Percentiles rank a stretch among this genome's conserved stretches.
phyloP scores from a whole-genome alignment of 139 green algal species.

The Yamagishiella unicocca region DNA sequence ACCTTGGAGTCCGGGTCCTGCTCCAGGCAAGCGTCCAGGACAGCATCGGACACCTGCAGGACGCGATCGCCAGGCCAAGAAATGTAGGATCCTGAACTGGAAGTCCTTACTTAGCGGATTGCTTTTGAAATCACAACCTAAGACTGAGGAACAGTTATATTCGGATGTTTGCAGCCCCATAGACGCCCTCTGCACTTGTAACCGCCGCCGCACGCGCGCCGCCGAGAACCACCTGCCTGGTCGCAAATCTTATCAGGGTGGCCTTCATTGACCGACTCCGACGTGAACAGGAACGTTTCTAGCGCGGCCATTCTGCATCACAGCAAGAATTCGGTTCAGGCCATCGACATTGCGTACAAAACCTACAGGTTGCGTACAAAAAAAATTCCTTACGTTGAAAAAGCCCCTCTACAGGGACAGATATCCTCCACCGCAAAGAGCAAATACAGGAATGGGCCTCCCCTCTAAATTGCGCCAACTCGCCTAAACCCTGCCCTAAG shows the following conservation, averaged over 20 bases:
- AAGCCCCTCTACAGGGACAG: no score
- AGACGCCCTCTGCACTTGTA: no score
- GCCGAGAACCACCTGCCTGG: slow-evolving; percentile 68
- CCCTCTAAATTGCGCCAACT: no score
- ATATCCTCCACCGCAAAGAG: no score
- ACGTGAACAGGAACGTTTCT: slow-evolving; percentile 96
- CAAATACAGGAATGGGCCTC: no score
- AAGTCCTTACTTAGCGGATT: no score
- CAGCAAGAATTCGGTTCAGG: no score
- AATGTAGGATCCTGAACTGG: not conserved
- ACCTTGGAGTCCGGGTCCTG: slow-evolving; percentile 97
- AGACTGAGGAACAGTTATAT: no score
- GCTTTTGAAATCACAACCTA: no score
- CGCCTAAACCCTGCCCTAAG: not conserved
- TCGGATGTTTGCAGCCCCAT: no score
- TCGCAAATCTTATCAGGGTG: slow-evolving; percentile 97
- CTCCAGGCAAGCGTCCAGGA: slow-evolving; percentile 98
- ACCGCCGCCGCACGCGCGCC: no score
- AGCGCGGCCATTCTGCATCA: slow-evolving; percentile 48
- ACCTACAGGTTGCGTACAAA: not conserved
- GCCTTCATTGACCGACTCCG: slow-evolving; percentile 94
- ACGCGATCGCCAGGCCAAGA: not conserved
- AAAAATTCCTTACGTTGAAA: not conserved
- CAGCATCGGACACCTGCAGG: slow-evolving; percentile 95
- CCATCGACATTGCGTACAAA: no score